phyloP scores from a whole-genome alignment of 441 rosid species.

The Raphanus hybrid region DNA sequence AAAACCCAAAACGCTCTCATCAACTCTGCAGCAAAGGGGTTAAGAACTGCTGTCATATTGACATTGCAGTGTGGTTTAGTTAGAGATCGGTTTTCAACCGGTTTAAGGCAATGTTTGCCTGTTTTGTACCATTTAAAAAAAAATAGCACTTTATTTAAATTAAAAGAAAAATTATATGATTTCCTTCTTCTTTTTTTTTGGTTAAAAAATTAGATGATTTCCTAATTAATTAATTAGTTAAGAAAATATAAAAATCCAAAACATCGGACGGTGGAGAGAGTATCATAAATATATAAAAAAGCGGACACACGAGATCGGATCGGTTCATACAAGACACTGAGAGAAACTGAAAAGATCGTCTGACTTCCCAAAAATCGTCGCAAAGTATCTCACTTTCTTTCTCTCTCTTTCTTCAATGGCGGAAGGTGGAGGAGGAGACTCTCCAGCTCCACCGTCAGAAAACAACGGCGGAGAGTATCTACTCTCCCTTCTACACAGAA shows the following conservation, averaged over 20 bases:
- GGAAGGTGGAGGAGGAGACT: conserved; percentile 64
- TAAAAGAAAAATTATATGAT: background rate
- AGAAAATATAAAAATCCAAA: background rate
- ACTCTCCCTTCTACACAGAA: conserved; percentile 64
- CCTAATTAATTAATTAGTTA: background rate
- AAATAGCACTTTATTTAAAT: background rate
- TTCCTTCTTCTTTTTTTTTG: background rate
- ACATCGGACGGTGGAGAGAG: background rate
- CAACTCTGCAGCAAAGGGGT: background rate
- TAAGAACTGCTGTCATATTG: background rate
- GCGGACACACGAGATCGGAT: background rate
- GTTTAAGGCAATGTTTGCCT: background rate
- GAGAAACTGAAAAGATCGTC: conserved; percentile 31
- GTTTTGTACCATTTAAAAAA: background rate
- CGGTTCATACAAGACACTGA: background rate
- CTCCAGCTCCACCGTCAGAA: conserved; percentile 52
- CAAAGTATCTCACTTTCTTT: background rate
- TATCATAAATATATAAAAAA: background rate
- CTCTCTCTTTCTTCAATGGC: conserved; percentile 46
- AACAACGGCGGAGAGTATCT: conserved; percentile 78
- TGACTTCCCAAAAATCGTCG: conserved; percentile 18
- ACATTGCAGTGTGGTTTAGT: background rate
- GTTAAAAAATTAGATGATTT: background rate
- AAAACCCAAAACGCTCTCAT: background rate
- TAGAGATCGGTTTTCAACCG: background rate